Evolutionary conservation across 495 filamentous ascomycete species (phyloP), one percentile per base, ranked within the genome.

Genomic region (Immersiella caudata): DNA sequence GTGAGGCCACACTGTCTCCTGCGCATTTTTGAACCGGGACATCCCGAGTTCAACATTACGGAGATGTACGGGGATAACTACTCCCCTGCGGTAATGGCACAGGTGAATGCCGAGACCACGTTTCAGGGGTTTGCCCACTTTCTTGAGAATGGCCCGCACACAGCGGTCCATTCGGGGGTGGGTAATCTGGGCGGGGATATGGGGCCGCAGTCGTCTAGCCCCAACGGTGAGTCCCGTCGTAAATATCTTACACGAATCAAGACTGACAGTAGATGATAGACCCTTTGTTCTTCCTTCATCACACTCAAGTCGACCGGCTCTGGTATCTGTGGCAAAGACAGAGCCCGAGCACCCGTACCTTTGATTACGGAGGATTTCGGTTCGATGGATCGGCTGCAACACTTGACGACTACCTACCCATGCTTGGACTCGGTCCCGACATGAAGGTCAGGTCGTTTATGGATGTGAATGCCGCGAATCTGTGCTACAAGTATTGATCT

Each of bases 241-340:
- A n/a, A 27, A 6, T 4, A 0, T 33, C 11, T 33, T 14, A 2
- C 56, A n/a, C n/a, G n/a, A n/a, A n/a, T n/a, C n/a, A n/a, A n/a
- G n/a, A n/a, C n/a, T 59, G 27, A 59, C 56, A 2, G 4, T 8
- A 18, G 9, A 26, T 5, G 6, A 0, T 0, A 62, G 59, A 62
- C 26, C 59, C 59, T 0, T 1, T 62, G 29, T 62, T 62, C 59
- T 62, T 62, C 9, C 59, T 62, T 1, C 59, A 62, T 25, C 59
- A 62, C 6, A 36, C 59, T 11, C 11, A 40, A 11, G 59, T 62
- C 21, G 59, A 62, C 21, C 4, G 35, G 6, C 7, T 62, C 6
- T 62, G 59, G 59, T 62, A 35, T 27, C 6, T 2, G 0, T 62
- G 59, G 59, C 59, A 62, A 35, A 27, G 49, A n/a, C 4, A 62